Percentiles rank a stretch among this genome's conserved stretches.
These are phyloP conservation scores for Agrocybe chaxingu DNA, from an alignment of 768 basidiomycete genomes.

Conservation along the genomic window DNA sequence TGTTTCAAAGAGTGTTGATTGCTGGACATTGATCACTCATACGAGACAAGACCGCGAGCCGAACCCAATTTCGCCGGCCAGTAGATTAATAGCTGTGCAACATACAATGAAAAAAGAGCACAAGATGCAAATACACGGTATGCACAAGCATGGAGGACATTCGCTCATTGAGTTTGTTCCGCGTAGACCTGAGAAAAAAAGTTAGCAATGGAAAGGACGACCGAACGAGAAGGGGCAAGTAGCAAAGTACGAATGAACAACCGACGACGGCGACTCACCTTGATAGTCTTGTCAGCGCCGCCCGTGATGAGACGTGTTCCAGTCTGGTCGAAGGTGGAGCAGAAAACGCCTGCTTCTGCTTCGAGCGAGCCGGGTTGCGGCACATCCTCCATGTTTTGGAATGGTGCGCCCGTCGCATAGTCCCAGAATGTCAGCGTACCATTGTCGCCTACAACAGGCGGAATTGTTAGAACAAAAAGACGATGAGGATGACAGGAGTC, in stretches of 20 bases:
- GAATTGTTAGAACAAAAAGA: conserved; percentile 1
- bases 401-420: conserved; percentile 89
- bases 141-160: background rate
- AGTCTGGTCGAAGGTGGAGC: conserved; percentile 94
- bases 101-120: conserved; percentile 5
- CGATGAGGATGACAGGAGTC: conserved; percentile 1
- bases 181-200: conserved; percentile 50
- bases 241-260: conserved; percentile 3
- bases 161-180: conserved; percentile 56
- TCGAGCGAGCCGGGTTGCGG: conserved; percentile 98
- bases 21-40: too few species aligned
- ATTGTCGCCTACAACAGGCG: conserved; percentile 67
- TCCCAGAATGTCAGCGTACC: conserved; percentile 93
- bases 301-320: conserved; percentile 94
- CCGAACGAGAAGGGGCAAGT: background rate
- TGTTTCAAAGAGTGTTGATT: too few species aligned
- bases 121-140: conserved; percentile 7
- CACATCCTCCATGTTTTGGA: conserved; percentile 90
- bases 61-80: too few species aligned
- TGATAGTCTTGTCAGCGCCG: conserved; percentile 98
- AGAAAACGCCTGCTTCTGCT: conserved; percentile 95
- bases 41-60: too few species aligned
- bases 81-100: background rate
- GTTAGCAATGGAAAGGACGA: background rate
- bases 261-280: conserved; percentile 47